These are phyloP conservation scores for Schwanniomyces polymorphus DNA, from an alignment of 805 yeast species.

Conservation along the genomic window DNA sequence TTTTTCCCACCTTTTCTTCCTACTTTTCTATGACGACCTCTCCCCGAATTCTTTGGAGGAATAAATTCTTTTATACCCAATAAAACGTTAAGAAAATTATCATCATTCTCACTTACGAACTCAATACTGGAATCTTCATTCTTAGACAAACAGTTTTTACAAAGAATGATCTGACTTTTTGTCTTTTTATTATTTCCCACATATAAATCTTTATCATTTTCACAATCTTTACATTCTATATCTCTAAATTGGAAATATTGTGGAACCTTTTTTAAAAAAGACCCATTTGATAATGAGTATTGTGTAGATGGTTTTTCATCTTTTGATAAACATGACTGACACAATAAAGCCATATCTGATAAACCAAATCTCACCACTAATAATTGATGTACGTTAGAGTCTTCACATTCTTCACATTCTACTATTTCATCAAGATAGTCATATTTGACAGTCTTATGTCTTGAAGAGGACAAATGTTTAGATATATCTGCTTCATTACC, in stretches of 20 bases:
- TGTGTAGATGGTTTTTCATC: constrained; percentile 49
- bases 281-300: constrained; percentile 55
- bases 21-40: constrained; percentile 37
- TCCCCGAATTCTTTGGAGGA: constrained; percentile 21
- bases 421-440: constrained; percentile 38
- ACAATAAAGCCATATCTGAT: constrained; percentile 51
- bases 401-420: constrained; percentile 57
- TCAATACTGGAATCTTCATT: constrained; percentile 7
- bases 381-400: constrained; percentile 53
- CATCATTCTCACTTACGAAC: constrained; percentile 47
- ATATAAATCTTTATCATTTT: constrained; percentile 38
- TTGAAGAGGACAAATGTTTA: constrained; percentile 52
- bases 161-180: constrained; percentile 28
- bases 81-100: constrained; percentile 45
- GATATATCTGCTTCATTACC: constrained; percentile 41
- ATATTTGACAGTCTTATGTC: constrained; percentile 50
- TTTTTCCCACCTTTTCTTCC: constrained; percentile 21
- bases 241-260: constrained; percentile 53
- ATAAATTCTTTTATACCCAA: constrained; percentile 48
- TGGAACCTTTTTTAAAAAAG: constrained; percentile 48
- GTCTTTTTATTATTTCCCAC: constrained; percentile 21
- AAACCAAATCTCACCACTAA: constrained; percentile 54
- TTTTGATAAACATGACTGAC: constrained; percentile 45
- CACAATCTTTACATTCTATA: constrained; percentile 48
- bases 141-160: constrained; percentile 43